Conservation (phyloP, 2,329 filamentous ascomycete species). For the Clarireedia monteithiana region DNA sequence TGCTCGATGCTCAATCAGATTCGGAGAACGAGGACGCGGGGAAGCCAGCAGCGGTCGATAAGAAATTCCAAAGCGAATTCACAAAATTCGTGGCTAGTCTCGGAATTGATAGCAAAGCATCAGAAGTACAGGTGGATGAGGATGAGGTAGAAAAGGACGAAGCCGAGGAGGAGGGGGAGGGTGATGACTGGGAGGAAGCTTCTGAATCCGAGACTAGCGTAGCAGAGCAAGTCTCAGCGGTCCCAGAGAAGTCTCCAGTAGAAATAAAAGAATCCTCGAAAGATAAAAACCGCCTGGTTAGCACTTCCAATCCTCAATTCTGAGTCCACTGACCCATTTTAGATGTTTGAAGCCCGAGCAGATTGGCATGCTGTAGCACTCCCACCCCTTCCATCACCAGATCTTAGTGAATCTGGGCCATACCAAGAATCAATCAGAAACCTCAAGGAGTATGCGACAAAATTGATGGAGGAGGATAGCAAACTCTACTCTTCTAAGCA, state of each 20-base stretch:
- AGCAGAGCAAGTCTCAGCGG: slow-evolving; percentile 25
- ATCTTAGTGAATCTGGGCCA: slow-evolving; percentile 37
- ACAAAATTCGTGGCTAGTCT: slow-evolving; percentile 44
- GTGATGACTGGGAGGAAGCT: slow-evolving; percentile 22
- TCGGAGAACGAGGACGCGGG: slow-evolving; percentile 31
- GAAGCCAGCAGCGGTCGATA: slow-evolving; percentile 32
- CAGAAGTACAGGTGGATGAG: slow-evolving; percentile 26
- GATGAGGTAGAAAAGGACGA: slow-evolving; percentile 31
- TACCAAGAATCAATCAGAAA: slow-evolving; percentile 47
- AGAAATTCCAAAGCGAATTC: slow-evolving; percentile 42
- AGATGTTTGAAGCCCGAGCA: slow-evolving; percentile 53
- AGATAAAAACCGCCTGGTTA: slow-evolving; percentile 28
- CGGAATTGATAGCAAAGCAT: slow-evolving; percentile 37
- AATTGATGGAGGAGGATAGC: slow-evolving; percentile 71
- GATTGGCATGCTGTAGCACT: slow-evolving; percentile 60
- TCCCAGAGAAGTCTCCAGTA: slow-evolving; percentile 17
- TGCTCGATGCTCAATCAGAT: slow-evolving; percentile 47
- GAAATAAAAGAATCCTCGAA: slow-evolving; percentile 15
- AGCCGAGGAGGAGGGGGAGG: slow-evolving; percentile 28
- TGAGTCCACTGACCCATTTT: slow-evolving; percentile 25
- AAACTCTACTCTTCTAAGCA: slow-evolving; percentile 64
- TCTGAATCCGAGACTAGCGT: slow-evolving; percentile 29
- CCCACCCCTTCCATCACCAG: slow-evolving; percentile 40
- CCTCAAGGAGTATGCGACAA: slow-evolving; percentile 62
- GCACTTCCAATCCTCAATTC: slow-evolving; percentile 13